Conservation (phyloP, 768 basidiomycete genomes). For the Chlorophyllum brunneum region DNA sequence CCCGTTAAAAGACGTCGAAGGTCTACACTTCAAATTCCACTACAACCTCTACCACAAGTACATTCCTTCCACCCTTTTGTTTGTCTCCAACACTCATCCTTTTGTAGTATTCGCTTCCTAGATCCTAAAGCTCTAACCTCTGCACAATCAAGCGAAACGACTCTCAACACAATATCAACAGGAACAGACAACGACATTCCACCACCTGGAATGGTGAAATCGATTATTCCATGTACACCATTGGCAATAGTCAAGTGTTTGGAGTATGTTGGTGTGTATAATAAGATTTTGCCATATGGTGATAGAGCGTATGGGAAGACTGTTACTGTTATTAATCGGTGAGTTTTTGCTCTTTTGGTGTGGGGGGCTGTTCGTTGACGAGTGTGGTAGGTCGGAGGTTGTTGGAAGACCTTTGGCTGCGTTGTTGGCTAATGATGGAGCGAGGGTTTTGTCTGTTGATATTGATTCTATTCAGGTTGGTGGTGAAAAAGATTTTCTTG, state of each 20-base stretch:
- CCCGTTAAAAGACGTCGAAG: constrained; percentile 96
- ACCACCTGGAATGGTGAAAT: constrained; percentile 87
- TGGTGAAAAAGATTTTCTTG: neutral
- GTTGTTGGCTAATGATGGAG: constrained; percentile 93
- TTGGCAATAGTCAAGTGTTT: constrained; percentile 95
- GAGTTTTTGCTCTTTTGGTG: constrained; percentile 1
- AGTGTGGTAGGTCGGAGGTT: constrained; percentile 74
- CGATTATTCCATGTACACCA: constrained; percentile 95
- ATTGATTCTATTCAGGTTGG: constrained; percentile 86
- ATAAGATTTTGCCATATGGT: constrained; percentile 86
- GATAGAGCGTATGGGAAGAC: constrained; percentile 93
- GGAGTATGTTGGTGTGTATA: constrained; percentile 90
- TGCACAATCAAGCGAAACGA: constrained; percentile 39
- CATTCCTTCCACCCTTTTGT: neutral
- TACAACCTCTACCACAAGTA: constrained; percentile 95
- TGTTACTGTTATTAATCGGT: constrained; percentile 94
- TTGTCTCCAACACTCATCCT: neutral
- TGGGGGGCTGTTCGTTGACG: neutral
- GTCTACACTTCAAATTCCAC: constrained; percentile 93
- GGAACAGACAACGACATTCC: constrained; percentile 52
- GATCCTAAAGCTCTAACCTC: constrained; percentile 65
- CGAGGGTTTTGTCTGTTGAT: constrained; percentile 91
- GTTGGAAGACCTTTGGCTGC: constrained; percentile 97
- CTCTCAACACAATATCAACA: constrained; percentile 19
- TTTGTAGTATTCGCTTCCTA: constrained; percentile 83